A percentile compares a stretch with the other conserved stretches of the same genome.
Conservation (phyloP, 768 basidiomycete species). For the Lentinula edodes region DNA sequence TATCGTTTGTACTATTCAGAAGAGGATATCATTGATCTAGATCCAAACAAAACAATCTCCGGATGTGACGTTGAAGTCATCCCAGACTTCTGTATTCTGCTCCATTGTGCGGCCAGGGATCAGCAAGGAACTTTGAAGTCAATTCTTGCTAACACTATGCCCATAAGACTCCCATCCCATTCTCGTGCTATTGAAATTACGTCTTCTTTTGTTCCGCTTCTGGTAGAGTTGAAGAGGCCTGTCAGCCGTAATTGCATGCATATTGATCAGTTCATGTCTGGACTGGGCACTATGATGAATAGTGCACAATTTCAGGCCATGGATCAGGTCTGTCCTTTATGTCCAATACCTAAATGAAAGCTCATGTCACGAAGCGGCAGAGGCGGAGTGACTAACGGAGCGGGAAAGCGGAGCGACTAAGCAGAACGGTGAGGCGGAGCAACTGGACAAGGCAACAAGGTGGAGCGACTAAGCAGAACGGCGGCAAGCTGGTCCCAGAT, state of each 20-base stretch:
- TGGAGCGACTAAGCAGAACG: too few relatives aligned
- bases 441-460: too few relatives aligned
- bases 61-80: background rate
- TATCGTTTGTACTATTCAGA: background rate
- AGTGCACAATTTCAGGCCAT: background rate
- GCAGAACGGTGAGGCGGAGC: too few relatives aligned
- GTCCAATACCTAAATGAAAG: background rate
- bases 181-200: background rate
- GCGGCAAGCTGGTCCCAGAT: too few relatives aligned
- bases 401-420: too few relatives aligned
- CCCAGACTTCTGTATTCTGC: background rate
- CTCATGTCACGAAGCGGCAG: too few relatives aligned
- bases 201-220: background rate
- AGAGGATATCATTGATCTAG: too few relatives aligned
- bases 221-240: background rate
- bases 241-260: background rate
- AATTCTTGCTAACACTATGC: background rate
- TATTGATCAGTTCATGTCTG: background rate
- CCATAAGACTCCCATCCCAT: too few relatives aligned
- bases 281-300: background rate
- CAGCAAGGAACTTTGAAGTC: background rate
- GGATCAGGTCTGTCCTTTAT: background rate
- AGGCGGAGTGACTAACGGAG: too few relatives aligned
- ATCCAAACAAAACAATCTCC: background rate
- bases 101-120: background rate